These are phyloP conservation scores for Andrographis paniculata DNA, from an alignment of 305 asterid species.

Conservation along the genomic window DNA sequence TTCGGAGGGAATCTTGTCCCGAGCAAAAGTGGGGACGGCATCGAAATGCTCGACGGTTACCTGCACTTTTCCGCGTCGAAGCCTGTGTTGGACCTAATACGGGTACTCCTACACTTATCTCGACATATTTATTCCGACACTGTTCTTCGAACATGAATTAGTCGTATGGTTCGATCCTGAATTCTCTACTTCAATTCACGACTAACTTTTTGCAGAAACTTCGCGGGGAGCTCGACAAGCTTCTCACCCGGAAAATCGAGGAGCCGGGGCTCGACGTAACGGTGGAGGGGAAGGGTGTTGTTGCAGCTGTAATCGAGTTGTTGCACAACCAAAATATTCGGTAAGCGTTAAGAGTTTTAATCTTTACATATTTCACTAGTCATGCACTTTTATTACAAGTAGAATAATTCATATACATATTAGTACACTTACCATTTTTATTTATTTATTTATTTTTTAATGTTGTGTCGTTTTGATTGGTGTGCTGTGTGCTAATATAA, in stretches of 20 bases:
- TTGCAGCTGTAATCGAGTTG: slow-evolving; percentile 69
- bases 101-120: slow-evolving; percentile 27
- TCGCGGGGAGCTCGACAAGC: slow-evolving; percentile 81
- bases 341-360: too few species aligned
- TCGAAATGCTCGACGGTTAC: slow-evolving; percentile 95
- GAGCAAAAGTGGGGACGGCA: slow-evolving; percentile 64
- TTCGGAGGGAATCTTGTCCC: slow-evolving; percentile 91
- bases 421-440: too few species aligned
- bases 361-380: too few species aligned
- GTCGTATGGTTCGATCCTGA: too few species aligned
- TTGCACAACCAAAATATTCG: slow-evolving; percentile 58
- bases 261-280: slow-evolving; percentile 67
- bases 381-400: too few species aligned
- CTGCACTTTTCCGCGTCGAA: slow-evolving; percentile 88
- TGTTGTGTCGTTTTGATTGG: too few species aligned
- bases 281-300: slow-evolving; percentile 70
- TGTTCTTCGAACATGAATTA: too few species aligned
- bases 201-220: slow-evolving; percentile 78
- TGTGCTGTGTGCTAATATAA: too few species aligned
- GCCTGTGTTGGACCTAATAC: slow-evolving; percentile 69
- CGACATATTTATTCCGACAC: too few species aligned
- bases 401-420: too few species aligned
- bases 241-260: slow-evolving; percentile 70
- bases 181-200: too few species aligned
- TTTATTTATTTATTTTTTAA: too few species aligned